Conservation (phyloP, 352 stramenopile genomes). For the Elongisporangium anandrum region DNA sequence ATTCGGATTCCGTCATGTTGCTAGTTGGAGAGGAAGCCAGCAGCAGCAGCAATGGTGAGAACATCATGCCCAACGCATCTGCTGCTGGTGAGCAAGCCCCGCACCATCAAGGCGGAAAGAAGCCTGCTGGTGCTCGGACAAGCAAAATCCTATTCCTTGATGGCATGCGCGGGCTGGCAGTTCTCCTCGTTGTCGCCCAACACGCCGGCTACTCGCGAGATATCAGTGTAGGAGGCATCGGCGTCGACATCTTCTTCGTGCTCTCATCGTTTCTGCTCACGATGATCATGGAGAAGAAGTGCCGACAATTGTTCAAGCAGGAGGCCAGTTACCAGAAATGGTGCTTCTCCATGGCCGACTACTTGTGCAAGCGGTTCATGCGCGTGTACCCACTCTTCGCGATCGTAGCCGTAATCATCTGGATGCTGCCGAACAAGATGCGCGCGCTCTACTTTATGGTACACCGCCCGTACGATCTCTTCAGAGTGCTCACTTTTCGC, state of each 20-base stretch:
- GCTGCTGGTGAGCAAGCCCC: too few relatives aligned
- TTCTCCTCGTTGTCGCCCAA: constrained; percentile 16
- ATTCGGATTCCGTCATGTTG: too few relatives aligned
- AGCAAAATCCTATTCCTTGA: constrained; percentile 27
- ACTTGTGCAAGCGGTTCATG: constrained; percentile 47
- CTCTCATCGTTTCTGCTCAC: constrained; percentile 42
- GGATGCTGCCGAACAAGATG: constrained; percentile 27
- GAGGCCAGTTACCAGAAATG: constrained; percentile 8
- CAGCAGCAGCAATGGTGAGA: too few relatives aligned
- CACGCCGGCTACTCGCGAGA: constrained; percentile 20
- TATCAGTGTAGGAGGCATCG: too few relatives aligned
- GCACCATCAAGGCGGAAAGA: too few relatives aligned
- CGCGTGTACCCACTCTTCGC: constrained; percentile 51
- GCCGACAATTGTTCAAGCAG: constrained; percentile 14
- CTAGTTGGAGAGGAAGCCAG: too few relatives aligned
- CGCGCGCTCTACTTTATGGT: constrained; percentile 30
- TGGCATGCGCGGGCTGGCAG: constrained; percentile 16
- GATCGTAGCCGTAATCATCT: constrained; percentile 19
- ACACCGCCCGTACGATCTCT: constrained; percentile 30
- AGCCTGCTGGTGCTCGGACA: too few relatives aligned
- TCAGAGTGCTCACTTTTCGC: constrained; percentile 38
- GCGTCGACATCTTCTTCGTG: constrained; percentile 42
- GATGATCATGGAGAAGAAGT: constrained; percentile 31
- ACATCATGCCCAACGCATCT: too few relatives aligned
- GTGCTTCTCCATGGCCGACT: constrained; percentile 21